Base-by-base conservation (phyloP, 352 stramenopile genomes). In the Phytophthora chlamydospora region DNA sequence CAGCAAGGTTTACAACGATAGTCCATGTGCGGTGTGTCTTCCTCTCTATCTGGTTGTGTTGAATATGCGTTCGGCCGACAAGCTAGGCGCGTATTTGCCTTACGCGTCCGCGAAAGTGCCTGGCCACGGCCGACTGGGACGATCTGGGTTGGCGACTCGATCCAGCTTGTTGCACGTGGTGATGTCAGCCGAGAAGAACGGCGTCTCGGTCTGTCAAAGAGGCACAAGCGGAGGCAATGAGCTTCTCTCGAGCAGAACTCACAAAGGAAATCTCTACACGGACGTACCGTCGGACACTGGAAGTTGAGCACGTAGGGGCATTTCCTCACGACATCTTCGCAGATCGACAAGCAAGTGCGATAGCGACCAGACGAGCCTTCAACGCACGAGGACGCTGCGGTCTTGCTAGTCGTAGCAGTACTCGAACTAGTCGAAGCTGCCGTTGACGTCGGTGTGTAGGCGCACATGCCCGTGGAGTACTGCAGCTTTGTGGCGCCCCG, bases 281-380 rank as follows among this genome's bases (percentile, higher is more conserved):
- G 34, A n/a, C 27, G 34, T 60, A 93, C 83, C 58, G 69, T 84
- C 1, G 84, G 86, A 32, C 86, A 93, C 45, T 92, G 80, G 39
- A 95, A 95, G 19, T 91, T 89, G 42, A 95, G 80, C 36, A 95
- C 86, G 51, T 92, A 95, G 4, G 84, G 84, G 34, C 86, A 93
- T 58, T 95, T 93, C 21, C 84, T 75, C 36, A 95, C 82, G 21
- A 95, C 84, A 39, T 95, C 86, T 82, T 95, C 82, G 46, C 86
- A 95, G 13, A 95, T 70, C 29, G 86, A 95, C 12, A 92, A 63
- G 31, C 86, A 93, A 31, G 85, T 92, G 31, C 81, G 81, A 47
- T 79, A 64, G 1, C 80, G 76, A 6, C 76, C 81, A 0, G 69
- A 76, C 1, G 44, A 42, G 1, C 78, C 79, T 67, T 83, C 83